phyloP scores from a whole-genome alignment of 495 filamentous ascomycete species.

The Pyrenula massariospora region DNA sequence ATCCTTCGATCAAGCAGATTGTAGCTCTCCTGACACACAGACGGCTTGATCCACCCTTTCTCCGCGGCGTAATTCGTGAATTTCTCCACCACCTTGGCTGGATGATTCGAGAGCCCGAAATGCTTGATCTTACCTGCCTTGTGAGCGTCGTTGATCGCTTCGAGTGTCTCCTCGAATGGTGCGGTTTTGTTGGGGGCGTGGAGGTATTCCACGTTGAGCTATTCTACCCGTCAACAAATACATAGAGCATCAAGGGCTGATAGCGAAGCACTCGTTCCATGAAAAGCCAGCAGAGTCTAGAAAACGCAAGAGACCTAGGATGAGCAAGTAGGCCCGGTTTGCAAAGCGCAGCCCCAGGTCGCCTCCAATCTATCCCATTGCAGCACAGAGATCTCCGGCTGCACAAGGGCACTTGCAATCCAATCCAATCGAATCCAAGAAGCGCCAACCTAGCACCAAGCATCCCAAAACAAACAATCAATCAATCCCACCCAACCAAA shows the following conservation, averaged over 20 bases:
- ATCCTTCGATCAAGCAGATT: constrained; percentile 23
- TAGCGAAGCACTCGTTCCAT: constrained; percentile 11
- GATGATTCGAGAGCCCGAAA: constrained; percentile 36
- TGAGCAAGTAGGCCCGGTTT: constrained; percentile 4
- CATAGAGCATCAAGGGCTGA: too few species aligned
- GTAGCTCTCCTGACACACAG: constrained; percentile 38
- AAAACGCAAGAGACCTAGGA: constrained; percentile 14
- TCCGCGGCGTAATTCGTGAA: constrained; percentile 24
- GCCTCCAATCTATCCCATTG: constrained; percentile 9
- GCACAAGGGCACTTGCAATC: too few species aligned
- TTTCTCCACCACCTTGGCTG: constrained; percentile 28
- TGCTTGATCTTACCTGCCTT: constrained; percentile 24
- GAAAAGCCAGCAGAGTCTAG: constrained; percentile 6
- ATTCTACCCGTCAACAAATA: constrained; percentile 30
- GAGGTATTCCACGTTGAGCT: constrained; percentile 22
- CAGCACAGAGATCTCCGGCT: too few species aligned
- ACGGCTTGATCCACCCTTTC: constrained; percentile 29
- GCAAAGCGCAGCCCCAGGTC: constrained; percentile 11
- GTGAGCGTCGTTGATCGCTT: constrained; percentile 25
- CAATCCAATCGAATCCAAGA: too few species aligned
- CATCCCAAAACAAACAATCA: too few species aligned
- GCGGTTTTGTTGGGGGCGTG: constrained; percentile 29
- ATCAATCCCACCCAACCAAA: too few species aligned
- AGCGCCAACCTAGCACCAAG: too few species aligned
- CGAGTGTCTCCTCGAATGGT: constrained; percentile 28